Percentiles rank a stretch among this genome's conserved stretches.
Conservation (phyloP, 83 land plant genomes). For the Picea abies region DNA sequence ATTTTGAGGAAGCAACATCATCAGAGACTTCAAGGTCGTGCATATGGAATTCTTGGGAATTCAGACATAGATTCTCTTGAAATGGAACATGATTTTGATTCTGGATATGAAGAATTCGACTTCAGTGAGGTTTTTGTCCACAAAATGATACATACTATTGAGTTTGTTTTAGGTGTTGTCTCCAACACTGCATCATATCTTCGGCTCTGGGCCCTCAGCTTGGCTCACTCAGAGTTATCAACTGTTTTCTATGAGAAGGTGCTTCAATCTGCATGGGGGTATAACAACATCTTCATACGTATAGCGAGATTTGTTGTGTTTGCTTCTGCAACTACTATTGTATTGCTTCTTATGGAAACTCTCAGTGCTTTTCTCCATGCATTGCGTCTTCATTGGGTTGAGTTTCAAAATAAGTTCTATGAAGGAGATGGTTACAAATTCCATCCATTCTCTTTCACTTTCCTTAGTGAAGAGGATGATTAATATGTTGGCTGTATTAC, state of each 20-base stretch:
- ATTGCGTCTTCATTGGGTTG: too few relatives aligned
- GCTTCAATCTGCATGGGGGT: constrained; percentile 83
- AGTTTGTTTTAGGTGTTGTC: constrained; percentile 96
- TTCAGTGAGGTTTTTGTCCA: constrained; percentile 97
- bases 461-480: too few relatives aligned
- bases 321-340: too few relatives aligned
- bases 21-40: constrained; percentile 80
- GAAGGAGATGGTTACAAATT: too few relatives aligned
- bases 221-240: constrained; percentile 93
- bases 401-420: too few relatives aligned
- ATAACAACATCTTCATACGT: constrained; percentile 60
- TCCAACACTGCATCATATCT: constrained; percentile 99
- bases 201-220: constrained; percentile 96
- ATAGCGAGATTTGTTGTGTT: too few relatives aligned
- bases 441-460: too few relatives aligned
- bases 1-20: constrained; percentile 81
- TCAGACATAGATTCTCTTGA: constrained; percentile 65
- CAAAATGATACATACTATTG: constrained; percentile 97
- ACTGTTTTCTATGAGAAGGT: constrained; percentile 91
- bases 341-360: too few relatives aligned
- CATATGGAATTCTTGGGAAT: constrained; percentile 56
- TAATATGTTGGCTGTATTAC: too few relatives aligned
- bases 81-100: constrained; percentile 47
- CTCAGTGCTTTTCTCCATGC: too few relatives aligned
- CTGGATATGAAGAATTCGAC: constrained; percentile 93